Evolutionary conservation across 768 basidiomycete genomes (phyloP), one percentile per base, ranked within the genome.

Genomic region (Lactifluus echinatus): DNA sequence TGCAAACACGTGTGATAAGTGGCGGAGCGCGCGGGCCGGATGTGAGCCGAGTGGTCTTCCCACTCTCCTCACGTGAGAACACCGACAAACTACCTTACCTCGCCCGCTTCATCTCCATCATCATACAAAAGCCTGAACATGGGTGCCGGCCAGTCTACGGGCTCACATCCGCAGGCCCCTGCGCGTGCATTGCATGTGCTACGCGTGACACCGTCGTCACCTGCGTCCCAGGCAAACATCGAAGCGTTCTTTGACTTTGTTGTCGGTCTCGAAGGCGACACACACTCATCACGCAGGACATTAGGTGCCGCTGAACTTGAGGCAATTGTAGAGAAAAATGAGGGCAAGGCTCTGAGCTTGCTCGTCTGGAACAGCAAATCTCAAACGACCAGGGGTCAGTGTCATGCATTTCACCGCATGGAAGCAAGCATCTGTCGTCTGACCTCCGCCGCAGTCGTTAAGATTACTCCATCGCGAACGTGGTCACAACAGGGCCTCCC

Each of bases 191-290:
- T 96, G 10, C 93, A 97, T 68, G 87, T 93, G 60, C 75, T 96
- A 55, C 84, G 93, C 53, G 93, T 96, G 29, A 92, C 91, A 1
- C 87, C 92, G 1, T 79, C 79, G 5, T 93, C 90, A 1, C 96
- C 96, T 6, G 91, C 95, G 0, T 89, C 89, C 0, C 77, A 84
- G 57, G 90, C 91, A 0, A 79, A 78, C 53, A 84, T 94, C 45
- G 90, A 88, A 67, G 89, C 95, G 3, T 94, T 93, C 73, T 99
- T 99, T 66, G 96, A 98, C 74, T 98, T 96, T 69, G 80, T 99
- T 21, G 84, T 96, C 40, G 96, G 95, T 10, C 87, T 92, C 56
- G 84, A 92, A 67, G 88, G 89, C 8, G 81, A 82, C 60, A 73
- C 78, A 0, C 68, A 76, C 48, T 75, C 77, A 21, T 71, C 76